Base-by-base conservation (phyloP, 768 basidiomycete species). In the Mycena metata region DNA sequence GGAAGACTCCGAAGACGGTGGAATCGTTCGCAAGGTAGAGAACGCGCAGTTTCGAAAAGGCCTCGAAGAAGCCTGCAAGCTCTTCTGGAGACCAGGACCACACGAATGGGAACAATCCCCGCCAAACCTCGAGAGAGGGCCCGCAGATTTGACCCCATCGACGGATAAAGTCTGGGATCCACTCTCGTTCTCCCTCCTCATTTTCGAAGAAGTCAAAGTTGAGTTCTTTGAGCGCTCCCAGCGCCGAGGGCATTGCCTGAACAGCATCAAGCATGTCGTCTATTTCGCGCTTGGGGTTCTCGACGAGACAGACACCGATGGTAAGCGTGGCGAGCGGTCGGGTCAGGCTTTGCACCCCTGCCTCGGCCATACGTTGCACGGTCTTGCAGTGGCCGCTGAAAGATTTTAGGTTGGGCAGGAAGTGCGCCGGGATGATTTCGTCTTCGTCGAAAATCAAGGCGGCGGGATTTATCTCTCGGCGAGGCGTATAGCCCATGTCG, bases 351-450 rank as follows among this genome's bases (percentile, higher is more conserved):
- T 16, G 19, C 51, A 63, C 23, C 12, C 51, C 12, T 12, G 61
- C 61, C 30, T 17, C 19, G 17, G 42, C 51, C 51, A 63, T 54
- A 24, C 11, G 33, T 23, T 45, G 26, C 9, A 63, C 43, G n/a
- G 52, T 63, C 41, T 30, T 24, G 61, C 61, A 63, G 52, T 63
- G 61, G 13, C 61, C 61, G 33, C 45, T 63, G 23, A 63, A 63
- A 42, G 10, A 12, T 8, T 51, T 42, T 1, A 63, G 43, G 30
- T 43, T 45, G 39, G 61, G 61, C 13, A 63, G 19, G 42, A 30
- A 30, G 50, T 35, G 6, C 35, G 41, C 50, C 4, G 2, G 23
- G 41, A 63, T 13, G 39, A 23, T 3, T 19, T n/a, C 61, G 51
- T 30, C 51, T 42, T 19, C 41, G 9, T 16, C 11, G 21, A 63